Evolutionary conservation across 2,329 filamentous ascomycete species (phyloP).

Genomic region (Colletotrichum sp.): DNA sequence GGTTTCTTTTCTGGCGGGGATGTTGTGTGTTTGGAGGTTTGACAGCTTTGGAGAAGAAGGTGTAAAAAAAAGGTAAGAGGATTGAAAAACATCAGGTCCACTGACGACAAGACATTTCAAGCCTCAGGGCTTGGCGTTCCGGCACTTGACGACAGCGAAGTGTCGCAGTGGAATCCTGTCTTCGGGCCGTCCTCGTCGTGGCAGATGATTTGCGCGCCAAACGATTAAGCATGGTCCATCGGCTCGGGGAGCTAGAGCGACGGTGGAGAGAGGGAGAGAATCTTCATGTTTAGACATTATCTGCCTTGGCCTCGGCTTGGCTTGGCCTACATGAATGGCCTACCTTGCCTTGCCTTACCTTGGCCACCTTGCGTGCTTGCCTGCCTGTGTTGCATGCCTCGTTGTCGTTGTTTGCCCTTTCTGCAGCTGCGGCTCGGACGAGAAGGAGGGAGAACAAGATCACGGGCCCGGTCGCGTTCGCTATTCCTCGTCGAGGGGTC

Average conservation of each 20-base stretch:
- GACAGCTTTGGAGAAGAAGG: neutral
- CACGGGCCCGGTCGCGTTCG: neutral
- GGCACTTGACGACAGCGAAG: neutral
- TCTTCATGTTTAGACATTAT: neutral
- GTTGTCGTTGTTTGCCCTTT: neutral
- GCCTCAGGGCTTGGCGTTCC: neutral
- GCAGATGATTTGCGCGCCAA: neutral
- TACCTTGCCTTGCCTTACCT: neutral
- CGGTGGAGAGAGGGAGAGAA: neutral
- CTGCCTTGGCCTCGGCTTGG: neutral
- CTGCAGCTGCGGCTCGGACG: neutral
- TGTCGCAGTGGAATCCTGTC: neutral
- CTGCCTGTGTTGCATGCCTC: neutral
- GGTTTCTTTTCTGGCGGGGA: neutral
- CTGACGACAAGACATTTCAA: neutral
- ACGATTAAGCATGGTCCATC: neutral
- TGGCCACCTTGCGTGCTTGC: neutral
- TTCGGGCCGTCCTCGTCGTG: neutral
- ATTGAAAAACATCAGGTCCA: neutral
- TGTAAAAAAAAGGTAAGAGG: neutral
- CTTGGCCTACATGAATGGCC: neutral
- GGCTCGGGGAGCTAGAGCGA: neutral
- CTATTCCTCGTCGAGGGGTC: neutral
- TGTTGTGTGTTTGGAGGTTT: neutral
- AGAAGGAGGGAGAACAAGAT: neutral